These are phyloP conservation scores for Umbelopsis vinacea DNA, from an alignment of 192 early-diverging fungal species.

Conservation along the genomic window DNA sequence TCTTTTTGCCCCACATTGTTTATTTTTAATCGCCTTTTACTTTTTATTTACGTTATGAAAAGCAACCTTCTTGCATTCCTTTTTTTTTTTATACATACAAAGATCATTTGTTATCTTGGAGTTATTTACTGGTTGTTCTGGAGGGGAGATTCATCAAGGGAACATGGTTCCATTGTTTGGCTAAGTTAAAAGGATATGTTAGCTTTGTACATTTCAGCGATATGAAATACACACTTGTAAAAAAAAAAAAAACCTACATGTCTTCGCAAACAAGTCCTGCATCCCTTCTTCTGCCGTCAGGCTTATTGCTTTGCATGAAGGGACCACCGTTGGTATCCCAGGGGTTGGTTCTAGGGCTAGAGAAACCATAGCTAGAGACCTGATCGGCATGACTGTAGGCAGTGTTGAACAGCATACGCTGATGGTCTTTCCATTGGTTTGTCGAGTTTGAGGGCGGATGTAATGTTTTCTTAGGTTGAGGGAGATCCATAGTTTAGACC, in stretches of 20 bases:
- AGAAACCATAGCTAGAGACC: neutral
- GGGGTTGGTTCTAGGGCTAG: neutral
- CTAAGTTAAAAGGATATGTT: neutral
- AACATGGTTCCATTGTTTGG: neutral
- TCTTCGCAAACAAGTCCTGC: neutral
- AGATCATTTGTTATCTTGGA: neutral
- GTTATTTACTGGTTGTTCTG: neutral
- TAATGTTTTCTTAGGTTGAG: neutral
- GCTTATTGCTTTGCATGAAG: neutral
- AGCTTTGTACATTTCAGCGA: neutral
- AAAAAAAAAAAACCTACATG: neutral
- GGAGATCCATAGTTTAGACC: neutral
- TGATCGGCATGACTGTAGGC: neutral
- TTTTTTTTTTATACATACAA: neutral
- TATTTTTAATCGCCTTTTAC: conserved; percentile 2
- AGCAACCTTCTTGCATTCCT: neutral
- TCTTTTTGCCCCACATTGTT: neutral
- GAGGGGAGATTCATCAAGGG: neutral
- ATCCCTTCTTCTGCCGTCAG: neutral
- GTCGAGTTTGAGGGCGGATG: neutral
- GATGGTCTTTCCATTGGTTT: neutral
- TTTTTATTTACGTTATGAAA: neutral
- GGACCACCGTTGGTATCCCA: neutral
- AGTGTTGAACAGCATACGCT: conserved; percentile 5
- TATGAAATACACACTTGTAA: too few relatives aligned